Evolutionary conservation across 768 basidiomycete species (phyloP).

Genomic region (Neoboletus subvelutipes): DNA sequence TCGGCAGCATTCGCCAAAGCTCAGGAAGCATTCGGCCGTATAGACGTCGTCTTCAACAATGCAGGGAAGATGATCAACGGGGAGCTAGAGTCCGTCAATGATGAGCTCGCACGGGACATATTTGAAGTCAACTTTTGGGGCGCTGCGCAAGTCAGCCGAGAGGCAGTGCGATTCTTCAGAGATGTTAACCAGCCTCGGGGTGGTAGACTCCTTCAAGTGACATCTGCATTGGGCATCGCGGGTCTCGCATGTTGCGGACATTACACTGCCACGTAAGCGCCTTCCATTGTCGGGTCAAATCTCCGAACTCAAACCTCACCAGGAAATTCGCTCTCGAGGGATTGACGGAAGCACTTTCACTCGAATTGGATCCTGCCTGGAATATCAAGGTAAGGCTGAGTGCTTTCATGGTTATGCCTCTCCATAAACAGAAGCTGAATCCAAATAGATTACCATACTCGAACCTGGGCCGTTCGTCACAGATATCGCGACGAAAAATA

Average conservation of each 20-base stretch:
- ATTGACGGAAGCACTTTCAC: conserved; percentile 22
- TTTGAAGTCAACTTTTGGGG: conserved; percentile 44
- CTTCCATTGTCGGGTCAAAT: neutral
- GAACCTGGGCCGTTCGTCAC: conserved; percentile 23
- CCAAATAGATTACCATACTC: conserved; percentile 20
- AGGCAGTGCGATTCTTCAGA: conserved; percentile 36
- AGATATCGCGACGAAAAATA: neutral
- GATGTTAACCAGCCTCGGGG: conserved; percentile 37
- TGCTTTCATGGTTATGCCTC: neutral
- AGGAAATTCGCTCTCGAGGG: conserved; percentile 31
- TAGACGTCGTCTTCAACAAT: conserved; percentile 42
- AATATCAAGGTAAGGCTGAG: conserved; percentile 18
- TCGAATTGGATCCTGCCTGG: conserved; percentile 16
- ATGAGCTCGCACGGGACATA: conserved; percentile 31
- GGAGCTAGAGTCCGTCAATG: conserved; percentile 37
- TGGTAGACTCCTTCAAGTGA: conserved; percentile 37
- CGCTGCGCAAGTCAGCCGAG: conserved; percentile 29
- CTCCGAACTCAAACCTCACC: neutral
- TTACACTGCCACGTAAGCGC: conserved; percentile 30
- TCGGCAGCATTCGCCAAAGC: conserved; percentile 10
- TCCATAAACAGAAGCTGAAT: neutral
- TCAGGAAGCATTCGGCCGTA: conserved; percentile 28
- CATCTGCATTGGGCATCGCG: conserved; percentile 26
- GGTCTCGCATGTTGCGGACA: conserved; percentile 10
- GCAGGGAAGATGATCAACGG: conserved; percentile 29